Conservation (phyloP, 257 asterid species). For the Hygrophila difformis region DNA sequence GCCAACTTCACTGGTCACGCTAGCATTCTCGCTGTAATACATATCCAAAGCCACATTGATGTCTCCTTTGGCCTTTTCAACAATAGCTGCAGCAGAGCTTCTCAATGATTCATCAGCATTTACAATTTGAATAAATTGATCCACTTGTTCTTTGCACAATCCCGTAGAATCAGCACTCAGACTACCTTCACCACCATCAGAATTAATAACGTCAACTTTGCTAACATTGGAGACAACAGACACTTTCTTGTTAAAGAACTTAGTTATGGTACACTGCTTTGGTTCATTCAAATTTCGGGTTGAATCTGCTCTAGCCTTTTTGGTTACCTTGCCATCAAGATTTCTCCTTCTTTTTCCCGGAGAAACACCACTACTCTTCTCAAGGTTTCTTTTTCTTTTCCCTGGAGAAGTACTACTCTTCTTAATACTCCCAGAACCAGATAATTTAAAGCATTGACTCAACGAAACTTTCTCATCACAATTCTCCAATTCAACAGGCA, state of each 20-base stretch:
- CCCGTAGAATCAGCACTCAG: slow-evolving; percentile 19
- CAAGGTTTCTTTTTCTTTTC: no score
- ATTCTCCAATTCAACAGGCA: slow-evolving; percentile 25
- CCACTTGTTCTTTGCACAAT: slow-evolving; percentile 38
- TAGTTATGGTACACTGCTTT: slow-evolving; percentile 68
- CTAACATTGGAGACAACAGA: slow-evolving; percentile 33
- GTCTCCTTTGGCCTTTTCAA: slow-evolving; percentile 61
- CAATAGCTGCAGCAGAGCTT: slow-evolving; percentile 45
- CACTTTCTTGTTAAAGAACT: slow-evolving; percentile 51
- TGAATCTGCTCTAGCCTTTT: slow-evolving; percentile 39
- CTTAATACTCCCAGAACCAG: slow-evolving; percentile 23
- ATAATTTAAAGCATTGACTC: slow-evolving; percentile 36
- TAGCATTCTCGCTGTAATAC: slow-evolving; percentile 34
- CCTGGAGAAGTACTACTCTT: no score
- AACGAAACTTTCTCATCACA: slow-evolving; percentile 25
- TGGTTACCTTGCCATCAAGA: slow-evolving; percentile 38
- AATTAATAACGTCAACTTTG: slow-evolving; percentile 19
- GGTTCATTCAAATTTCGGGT: slow-evolving; percentile 28
- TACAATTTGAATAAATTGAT: slow-evolving; percentile 71
- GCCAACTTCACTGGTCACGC: slow-evolving; percentile 16
- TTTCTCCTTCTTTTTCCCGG: slow-evolving; percentile 70
- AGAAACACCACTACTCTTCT: no score
- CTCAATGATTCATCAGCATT: slow-evolving; percentile 62
- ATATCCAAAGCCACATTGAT: slow-evolving; percentile 69
- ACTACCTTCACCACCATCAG: slow-evolving; percentile 22